Percentiles rank a stretch among this genome's conserved stretches.
These are phyloP conservation scores for Fusarium chaquense DNA, from an alignment of 2,329 filamentous ascomycete species.

Conservation along the genomic window DNA sequence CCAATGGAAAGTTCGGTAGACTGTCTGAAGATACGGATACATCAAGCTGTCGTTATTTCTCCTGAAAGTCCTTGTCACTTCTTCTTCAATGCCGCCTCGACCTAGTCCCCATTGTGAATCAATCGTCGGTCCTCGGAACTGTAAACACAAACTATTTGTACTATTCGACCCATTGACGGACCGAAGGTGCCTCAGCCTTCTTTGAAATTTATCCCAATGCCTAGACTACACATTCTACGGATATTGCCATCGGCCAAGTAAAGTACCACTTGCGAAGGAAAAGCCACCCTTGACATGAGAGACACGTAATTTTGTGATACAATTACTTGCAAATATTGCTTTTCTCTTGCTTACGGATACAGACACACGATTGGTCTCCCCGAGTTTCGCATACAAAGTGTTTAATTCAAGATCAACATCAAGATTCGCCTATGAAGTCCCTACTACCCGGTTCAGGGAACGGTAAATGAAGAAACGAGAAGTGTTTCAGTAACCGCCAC, in stretches of 20 bases:
- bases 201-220: background rate
- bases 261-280: background rate
- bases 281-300: background rate
- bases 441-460: background rate
- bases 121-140: conserved; percentile 8
- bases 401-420: no score
- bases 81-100: background rate
- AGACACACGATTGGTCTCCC: background rate
- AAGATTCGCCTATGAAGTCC: background rate
- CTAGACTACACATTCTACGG: background rate
- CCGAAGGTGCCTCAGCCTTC: background rate
- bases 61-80: conserved; percentile 8
- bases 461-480: background rate
- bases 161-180: background rate
- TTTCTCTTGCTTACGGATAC: background rate
- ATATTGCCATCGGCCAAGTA: conserved; percentile 19
- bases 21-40: no score
- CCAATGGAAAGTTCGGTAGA: background rate
- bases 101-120: conserved; percentile 3
- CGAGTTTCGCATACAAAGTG: background rate
- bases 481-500: background rate
- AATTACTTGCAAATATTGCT: background rate
- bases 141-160: background rate
- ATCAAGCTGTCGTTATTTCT: background rate
- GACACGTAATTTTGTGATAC: background rate